phyloP scores from a whole-genome alignment of 768 basidiomycete species.

The Russula sp. region DNA sequence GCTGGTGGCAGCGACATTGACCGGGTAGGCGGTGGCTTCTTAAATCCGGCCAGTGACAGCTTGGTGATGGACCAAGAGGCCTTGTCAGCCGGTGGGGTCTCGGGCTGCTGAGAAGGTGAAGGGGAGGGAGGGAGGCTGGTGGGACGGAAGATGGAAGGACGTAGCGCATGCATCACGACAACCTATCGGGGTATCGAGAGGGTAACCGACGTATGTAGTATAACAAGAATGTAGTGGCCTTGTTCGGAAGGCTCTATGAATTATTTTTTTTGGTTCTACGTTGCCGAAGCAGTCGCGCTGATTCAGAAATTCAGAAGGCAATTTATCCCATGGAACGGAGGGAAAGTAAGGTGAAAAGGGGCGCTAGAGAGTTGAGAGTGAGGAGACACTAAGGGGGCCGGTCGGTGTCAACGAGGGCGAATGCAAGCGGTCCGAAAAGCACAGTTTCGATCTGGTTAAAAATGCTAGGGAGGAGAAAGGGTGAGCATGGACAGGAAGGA shows the following conservation, averaged over 20 bases:
- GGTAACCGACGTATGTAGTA: conserved; percentile 25
- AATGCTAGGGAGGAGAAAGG: conserved; percentile 24
- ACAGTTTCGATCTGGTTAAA: conserved; percentile 40
- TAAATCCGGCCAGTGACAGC: conserved; percentile 53
- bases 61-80: conserved; percentile 49
- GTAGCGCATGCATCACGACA: conserved; percentile 57
- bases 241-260: conserved; percentile 16
- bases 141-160: conserved; percentile 60
- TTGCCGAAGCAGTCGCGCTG: conserved; percentile 38
- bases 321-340: conserved; percentile 41
- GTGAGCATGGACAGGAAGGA: neutral
- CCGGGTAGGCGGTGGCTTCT: conserved; percentile 47
- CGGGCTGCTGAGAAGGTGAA: conserved; percentile 31
- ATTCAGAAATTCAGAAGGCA: conserved; percentile 31
- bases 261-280: conserved; percentile 17
- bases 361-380: neutral
- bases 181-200: conserved; percentile 17
- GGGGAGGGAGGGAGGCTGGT: conserved; percentile 61
- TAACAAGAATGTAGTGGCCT: conserved; percentile 18
- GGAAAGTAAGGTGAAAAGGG: conserved; percentile 1
- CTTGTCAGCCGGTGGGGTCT: conserved; percentile 39
- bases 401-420: conserved; percentile 59
- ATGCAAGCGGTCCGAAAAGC: conserved; percentile 57
- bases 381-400: conserved; percentile 61
- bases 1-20: conserved; percentile 32